A percentile compares a stretch with the other conserved stretches of the same genome.
These are phyloP conservation scores for Citrus sp. DNA, from an alignment of 345 rosid species.

Conservation along the genomic window DNA sequence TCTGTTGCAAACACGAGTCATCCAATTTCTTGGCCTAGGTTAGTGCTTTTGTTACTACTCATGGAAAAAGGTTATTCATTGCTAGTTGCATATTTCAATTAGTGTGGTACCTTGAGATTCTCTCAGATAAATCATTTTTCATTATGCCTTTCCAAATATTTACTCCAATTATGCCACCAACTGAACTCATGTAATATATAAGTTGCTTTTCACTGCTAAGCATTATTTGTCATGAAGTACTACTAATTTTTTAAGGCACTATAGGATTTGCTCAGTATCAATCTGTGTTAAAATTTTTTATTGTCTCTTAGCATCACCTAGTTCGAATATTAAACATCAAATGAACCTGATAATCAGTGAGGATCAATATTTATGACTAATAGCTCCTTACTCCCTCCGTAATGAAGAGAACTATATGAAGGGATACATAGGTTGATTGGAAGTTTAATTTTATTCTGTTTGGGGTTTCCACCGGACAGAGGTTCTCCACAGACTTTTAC, in stretches of 20 bases:
- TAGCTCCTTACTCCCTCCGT: not conserved
- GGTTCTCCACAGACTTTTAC: constrained; percentile 55
- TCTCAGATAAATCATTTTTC: not conserved
- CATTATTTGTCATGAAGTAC: too few relatives aligned
- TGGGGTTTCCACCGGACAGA: constrained; percentile 35
- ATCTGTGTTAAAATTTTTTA: not conserved
- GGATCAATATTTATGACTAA: not conserved
- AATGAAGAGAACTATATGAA: not conserved
- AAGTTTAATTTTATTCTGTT: constrained; percentile 13
- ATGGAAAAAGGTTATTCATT: not conserved
- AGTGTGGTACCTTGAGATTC: not conserved
- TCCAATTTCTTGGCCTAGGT: not conserved
- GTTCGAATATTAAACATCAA: not conserved
- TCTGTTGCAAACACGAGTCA: not conserved
- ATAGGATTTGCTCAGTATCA: not conserved
- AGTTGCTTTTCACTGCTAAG: not conserved
- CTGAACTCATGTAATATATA: not conserved
- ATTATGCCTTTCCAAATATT: not conserved
- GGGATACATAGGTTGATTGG: not conserved
- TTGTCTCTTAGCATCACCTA: not conserved
- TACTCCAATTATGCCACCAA: not conserved
- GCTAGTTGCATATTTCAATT: not conserved
- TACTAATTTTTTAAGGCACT: not conserved
- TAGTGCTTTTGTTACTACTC: too few relatives aligned
- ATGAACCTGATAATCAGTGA: not conserved